Conservation (phyloP, 2,329 filamentous ascomycete species). For the Alternaria consortialis region DNA sequence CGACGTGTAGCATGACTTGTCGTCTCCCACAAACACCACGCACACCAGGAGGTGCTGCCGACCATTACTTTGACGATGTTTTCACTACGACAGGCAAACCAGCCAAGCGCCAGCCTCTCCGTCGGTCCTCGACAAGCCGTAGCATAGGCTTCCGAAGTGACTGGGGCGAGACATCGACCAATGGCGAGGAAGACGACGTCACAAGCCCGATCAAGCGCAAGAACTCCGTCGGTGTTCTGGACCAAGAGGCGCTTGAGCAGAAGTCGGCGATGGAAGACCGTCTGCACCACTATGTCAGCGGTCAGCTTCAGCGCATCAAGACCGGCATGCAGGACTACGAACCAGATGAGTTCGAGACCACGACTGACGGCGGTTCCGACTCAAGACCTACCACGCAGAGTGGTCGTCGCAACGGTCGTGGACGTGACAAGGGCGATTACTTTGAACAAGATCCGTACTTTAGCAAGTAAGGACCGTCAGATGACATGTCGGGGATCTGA, state of each 20-base stretch:
- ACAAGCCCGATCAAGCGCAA: constrained; percentile 46
- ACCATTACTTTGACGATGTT: constrained; percentile 95
- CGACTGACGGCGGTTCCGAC: constrained; percentile 56
- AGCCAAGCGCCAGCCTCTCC: constrained; percentile 64
- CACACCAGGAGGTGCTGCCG: constrained; percentile 81
- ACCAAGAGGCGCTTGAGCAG: constrained; percentile 58
- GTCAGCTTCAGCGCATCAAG: constrained; percentile 79
- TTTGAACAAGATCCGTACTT: constrained; percentile 44
- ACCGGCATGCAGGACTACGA: constrained; percentile 64
- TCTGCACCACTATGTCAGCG: constrained; percentile 81
- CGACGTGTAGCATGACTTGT: constrained; percentile 40
- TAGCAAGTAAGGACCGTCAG: constrained; percentile 25
- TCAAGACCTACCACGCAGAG: constrained; percentile 37
- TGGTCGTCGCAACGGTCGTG: constrained; percentile 28
- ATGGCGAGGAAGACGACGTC: constrained; percentile 48
- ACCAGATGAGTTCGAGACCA: constrained; percentile 70
- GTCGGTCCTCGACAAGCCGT: constrained; percentile 81
- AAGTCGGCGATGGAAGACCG: constrained; percentile 63
- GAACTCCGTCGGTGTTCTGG: constrained; percentile 61
- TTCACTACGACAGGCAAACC: constrained; percentile 65
- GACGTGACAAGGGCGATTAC: constrained; percentile 35
- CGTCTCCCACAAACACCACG: constrained; percentile 82
- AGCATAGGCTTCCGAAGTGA: constrained; percentile 87
- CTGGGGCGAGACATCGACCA: constrained; percentile 59
- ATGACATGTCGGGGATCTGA: background rate